Conservation (phyloP, 305 asterid genomes). For the Vinca major region DNA sequence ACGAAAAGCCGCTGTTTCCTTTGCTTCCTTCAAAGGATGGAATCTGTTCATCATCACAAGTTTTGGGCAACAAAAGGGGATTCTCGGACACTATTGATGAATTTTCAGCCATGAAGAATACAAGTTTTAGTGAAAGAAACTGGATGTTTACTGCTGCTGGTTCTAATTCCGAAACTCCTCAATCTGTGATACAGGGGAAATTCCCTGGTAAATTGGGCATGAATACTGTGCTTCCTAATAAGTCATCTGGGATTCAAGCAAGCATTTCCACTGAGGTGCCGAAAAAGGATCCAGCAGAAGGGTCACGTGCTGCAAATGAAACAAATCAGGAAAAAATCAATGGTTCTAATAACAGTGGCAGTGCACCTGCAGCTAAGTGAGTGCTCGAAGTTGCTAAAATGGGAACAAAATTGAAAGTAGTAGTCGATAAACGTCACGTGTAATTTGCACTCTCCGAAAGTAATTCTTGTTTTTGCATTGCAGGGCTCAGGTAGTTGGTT, state of each 20-base stretch:
- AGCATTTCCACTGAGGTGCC: conserved; percentile 30
- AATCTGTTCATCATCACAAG: conserved; percentile 38
- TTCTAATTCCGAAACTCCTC: conserved; percentile 33
- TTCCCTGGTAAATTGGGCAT: conserved; percentile 31
- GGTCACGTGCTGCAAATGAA: conserved; percentile 11
- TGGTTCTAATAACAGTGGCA: conserved; percentile 32
- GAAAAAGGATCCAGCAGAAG: conserved; percentile 31
- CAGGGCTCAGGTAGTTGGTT: conserved; percentile 86
- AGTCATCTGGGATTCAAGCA: conserved; percentile 33
- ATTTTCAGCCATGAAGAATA: conserved; percentile 32
- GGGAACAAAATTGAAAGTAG: neutral
- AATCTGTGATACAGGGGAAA: conserved; percentile 27
- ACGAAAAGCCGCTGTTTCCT: conserved; percentile 71
- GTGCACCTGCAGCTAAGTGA: conserved; percentile 78
- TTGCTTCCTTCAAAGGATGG: conserved; percentile 60
- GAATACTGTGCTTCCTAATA: conserved; percentile 29
- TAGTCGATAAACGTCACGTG: neutral
- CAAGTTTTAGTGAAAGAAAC: conserved; percentile 38
- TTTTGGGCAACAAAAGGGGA: conserved; percentile 73
- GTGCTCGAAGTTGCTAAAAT: conserved; percentile 16
- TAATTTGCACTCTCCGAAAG: neutral
- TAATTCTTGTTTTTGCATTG: conserved; percentile 10
- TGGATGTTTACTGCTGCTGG: conserved; percentile 49
- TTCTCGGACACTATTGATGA: conserved; percentile 58
- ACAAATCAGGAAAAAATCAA: conserved; percentile 28